Conservation (phyloP, 176 grass and related monocot genomes). For the Zizania latifolia region DNA sequence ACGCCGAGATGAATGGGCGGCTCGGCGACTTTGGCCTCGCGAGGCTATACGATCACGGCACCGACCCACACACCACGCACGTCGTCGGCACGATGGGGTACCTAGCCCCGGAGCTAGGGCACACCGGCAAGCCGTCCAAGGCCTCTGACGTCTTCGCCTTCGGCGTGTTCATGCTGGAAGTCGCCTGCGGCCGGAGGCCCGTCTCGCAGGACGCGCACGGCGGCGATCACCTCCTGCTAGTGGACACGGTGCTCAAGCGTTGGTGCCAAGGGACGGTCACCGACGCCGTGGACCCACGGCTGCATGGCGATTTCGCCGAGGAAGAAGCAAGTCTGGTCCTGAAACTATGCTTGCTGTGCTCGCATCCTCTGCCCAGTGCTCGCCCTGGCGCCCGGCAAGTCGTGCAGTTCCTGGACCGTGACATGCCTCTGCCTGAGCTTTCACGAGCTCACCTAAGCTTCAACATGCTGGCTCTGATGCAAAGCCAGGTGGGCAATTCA, state of each 20-base stretch:
- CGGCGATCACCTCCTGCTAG: neutral
- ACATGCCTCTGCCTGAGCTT: slow-evolving; percentile 13
- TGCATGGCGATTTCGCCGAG: slow-evolving; percentile 1
- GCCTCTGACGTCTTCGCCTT: slow-evolving; percentile 37
- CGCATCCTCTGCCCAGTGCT: slow-evolving; percentile 27
- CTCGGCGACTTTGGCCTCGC: slow-evolving; percentile 49
- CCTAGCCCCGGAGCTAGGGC: slow-evolving; percentile 39
- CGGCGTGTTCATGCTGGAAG: slow-evolving; percentile 40
- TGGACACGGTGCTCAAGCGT: slow-evolving; percentile 29
- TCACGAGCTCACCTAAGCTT: slow-evolving; percentile 2
- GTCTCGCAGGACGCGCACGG: slow-evolving; percentile 9
- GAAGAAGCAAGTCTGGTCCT: slow-evolving; percentile 24
- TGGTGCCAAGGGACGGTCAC: slow-evolving; percentile 19
- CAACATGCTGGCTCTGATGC: slow-evolving; percentile 2
- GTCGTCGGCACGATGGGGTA: slow-evolving; percentile 44
- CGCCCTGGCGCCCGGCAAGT: slow-evolving; percentile 38
- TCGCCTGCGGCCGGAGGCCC: slow-evolving; percentile 25
- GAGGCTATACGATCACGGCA: slow-evolving; percentile 40
- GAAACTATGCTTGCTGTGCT: slow-evolving; percentile 35
- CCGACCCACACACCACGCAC: slow-evolving; percentile 32
- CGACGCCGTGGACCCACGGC: slow-evolving; percentile 21
- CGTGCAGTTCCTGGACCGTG: slow-evolving; percentile 22
- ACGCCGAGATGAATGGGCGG: slow-evolving; percentile 30
- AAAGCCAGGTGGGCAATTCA: neutral
- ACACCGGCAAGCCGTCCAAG: slow-evolving; percentile 40